These are phyloP conservation scores for Pisolithus microcarpus DNA, from an alignment of 768 basidiomycete species.

Conservation along the genomic window DNA sequence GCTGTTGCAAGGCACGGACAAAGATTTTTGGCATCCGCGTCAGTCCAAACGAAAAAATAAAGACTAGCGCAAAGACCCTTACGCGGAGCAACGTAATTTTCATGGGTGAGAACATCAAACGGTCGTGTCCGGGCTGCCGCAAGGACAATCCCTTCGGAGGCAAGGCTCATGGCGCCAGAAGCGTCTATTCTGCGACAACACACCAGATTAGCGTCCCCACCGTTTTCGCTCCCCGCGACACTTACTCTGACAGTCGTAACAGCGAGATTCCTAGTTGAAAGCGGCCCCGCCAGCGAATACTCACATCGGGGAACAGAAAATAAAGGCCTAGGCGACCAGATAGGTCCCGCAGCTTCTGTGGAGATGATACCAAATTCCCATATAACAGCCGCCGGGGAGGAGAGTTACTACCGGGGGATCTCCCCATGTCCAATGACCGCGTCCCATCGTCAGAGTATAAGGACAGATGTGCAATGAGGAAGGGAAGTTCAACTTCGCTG, in stretches of 20 bases:
- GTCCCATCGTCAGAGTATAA: constrained; percentile 65
- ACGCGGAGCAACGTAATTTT: constrained; percentile 77
- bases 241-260: constrained; percentile 70
- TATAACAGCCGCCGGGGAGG: constrained; percentile 61
- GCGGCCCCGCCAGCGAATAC: constrained; percentile 68
- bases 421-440: constrained; percentile 57
- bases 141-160: constrained; percentile 57
- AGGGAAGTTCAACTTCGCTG: constrained; percentile 82
- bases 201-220: constrained; percentile 11
- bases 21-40: constrained; percentile 8
- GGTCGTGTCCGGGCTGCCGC: constrained; percentile 64
- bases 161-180: constrained; percentile 42
- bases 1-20: constrained; percentile 20
- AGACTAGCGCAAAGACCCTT: constrained; percentile 28
- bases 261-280: constrained; percentile 72
- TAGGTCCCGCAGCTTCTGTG: constrained; percentile 73
- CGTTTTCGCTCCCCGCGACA: constrained; percentile 13
- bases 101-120: constrained; percentile 72
- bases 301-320: constrained; percentile 88
- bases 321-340: constrained; percentile 78
- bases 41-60: constrained; percentile 15
- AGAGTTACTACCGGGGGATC: constrained; percentile 38
- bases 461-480: constrained; percentile 78
- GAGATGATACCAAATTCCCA: constrained; percentile 78
- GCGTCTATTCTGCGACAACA: constrained; percentile 38